Base-by-base conservation (phyloP, 306 rosid species). In the Alnus glutinosa region DNA sequence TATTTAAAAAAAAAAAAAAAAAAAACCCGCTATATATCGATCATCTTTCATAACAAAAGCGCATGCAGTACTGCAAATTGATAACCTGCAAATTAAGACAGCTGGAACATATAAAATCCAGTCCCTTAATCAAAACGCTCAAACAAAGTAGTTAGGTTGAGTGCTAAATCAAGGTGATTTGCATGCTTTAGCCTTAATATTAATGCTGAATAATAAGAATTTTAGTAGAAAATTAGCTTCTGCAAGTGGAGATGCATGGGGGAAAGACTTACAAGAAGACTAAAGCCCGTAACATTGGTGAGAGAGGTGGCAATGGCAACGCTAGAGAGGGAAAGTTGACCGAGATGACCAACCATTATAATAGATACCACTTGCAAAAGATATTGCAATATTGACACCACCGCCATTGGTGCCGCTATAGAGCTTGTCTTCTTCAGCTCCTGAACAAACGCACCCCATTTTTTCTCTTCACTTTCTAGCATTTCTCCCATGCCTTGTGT, bases 301-400 rank as follows among this genome's bases (percentile, higher is more conserved):
- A 88, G 78, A 42, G 91, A 85, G 32, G 73, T 81, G 67, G 88
- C 91, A 79, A 88, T 79, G 28, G 88, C 91, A 36, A 76, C 84
- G 50, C 86, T 75, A 4, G 89, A 54, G 57, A 88, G 88, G 0
- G 86, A 83, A 0, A 88, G 83, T 28, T 81, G 77, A 4, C 64
- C 79, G 4, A 88, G 84, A 59, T 86, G 89, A 1, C 89, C 89
- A 61, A 77, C 92, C 85, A 79, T 88, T 49, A 86, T 18, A 4
- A 86, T 2, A 0, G 88, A 79, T 0, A 82, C 88, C 0, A 86
- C 84, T 62, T 77, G 89, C 23, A 86, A 48, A 73, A 88, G 76
- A 75, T 83, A 88, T 36, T 88, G 91, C 32, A 80, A 23, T 74
- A 81, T 74, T 3, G 72, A 50, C 1, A 80, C 84, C 2, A 57